phyloP scores from a whole-genome alignment of 352 stramenopile genomes.

The Phytophthora cryptogea region DNA sequence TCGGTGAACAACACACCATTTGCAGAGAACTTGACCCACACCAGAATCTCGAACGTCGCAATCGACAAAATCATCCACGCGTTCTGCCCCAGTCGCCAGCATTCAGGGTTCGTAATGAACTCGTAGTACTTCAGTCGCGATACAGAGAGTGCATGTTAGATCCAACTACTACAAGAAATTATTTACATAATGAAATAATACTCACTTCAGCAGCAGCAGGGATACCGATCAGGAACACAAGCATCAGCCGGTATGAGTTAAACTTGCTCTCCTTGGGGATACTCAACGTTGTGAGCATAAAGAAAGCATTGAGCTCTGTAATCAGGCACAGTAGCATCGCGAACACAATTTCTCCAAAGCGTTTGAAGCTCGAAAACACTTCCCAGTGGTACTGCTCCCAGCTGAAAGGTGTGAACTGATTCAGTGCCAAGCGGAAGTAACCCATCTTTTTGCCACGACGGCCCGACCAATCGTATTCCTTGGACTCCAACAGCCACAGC shows the following conservation, averaged over 20 bases:
- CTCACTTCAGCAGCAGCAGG: constrained; percentile 74
- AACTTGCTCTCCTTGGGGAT: constrained; percentile 89
- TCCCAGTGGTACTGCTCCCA: constrained; percentile 93
- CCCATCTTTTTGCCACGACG: constrained; percentile 75
- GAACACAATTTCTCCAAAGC: constrained; percentile 84
- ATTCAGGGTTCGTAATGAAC: constrained; percentile 82
- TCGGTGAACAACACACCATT: constrained; percentile 65
- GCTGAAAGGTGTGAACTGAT: constrained; percentile 88
- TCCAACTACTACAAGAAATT: neutral
- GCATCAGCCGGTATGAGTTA: constrained; percentile 77
- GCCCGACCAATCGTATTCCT: constrained; percentile 91
- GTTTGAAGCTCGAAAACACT: constrained; percentile 91
- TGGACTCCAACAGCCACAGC: constrained; percentile 81
- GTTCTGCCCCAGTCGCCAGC: constrained; percentile 78
- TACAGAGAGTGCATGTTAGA: constrained; percentile 4
- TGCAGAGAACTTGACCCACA: constrained; percentile 83
- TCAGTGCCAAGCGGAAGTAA: constrained; percentile 69
- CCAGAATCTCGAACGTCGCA: constrained; percentile 73
- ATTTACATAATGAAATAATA: neutral
- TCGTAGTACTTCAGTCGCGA: constrained; percentile 71
- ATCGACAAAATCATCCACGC: constrained; percentile 86
- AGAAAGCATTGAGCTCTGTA: constrained; percentile 94
- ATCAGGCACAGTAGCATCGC: constrained; percentile 85
- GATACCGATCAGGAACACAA: constrained; percentile 85
- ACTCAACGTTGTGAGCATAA: constrained; percentile 88